A percentile compares a stretch with the other conserved stretches of the same genome.
Conservation (phyloP, 805 yeast genomes). For the Isabelozyma pseudorhagii region DNA sequence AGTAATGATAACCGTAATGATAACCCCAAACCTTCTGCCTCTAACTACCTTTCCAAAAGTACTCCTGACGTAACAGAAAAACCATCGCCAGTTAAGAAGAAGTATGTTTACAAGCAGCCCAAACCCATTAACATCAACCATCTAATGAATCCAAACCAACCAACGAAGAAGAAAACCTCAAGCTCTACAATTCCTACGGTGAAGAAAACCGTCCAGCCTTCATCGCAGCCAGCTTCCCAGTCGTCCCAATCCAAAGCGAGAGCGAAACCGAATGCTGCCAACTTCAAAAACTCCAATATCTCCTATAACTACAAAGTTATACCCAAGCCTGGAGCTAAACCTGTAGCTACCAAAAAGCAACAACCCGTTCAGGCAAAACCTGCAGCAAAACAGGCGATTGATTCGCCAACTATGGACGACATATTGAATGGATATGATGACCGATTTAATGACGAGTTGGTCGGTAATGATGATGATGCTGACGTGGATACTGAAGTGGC, state of each 20-base stretch:
- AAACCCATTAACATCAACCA: conserved; percentile 34
- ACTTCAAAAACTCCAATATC: conserved; percentile 23
- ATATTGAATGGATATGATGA: conserved; percentile 18
- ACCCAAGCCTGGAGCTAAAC: conserved; percentile 4
- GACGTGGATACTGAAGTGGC: conserved; percentile 7
- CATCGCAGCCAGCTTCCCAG: conserved; percentile 1
- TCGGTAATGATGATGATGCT: conserved; percentile 13
- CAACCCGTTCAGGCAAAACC: conserved; percentile 2
- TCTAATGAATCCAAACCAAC: conserved; percentile 23
- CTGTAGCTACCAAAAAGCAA: conserved; percentile 1
- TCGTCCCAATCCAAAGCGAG: conserved; percentile 8
- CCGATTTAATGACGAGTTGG: conserved; percentile 9
- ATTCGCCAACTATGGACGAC: conserved; percentile 25
- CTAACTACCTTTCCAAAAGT: conserved; percentile 14
- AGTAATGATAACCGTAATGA: no score
- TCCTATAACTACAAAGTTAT: conserved; percentile 23
- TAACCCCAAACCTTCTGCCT: neutral
- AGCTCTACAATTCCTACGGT: neutral
- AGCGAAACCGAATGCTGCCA: conserved; percentile 5
- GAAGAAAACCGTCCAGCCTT: conserved; percentile 3
- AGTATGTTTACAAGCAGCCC: conserved; percentile 36
- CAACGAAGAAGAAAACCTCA: conserved; percentile 4
- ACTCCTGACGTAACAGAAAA: conserved; percentile 17
- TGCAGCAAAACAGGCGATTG: conserved; percentile 2
- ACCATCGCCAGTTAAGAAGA: conserved; percentile 6